Percentiles rank a stretch among this genome's conserved stretches.
Evolutionary conservation across 139 green algal species (phyloP).

Genomic region (Haematococcus sp.): DNA sequence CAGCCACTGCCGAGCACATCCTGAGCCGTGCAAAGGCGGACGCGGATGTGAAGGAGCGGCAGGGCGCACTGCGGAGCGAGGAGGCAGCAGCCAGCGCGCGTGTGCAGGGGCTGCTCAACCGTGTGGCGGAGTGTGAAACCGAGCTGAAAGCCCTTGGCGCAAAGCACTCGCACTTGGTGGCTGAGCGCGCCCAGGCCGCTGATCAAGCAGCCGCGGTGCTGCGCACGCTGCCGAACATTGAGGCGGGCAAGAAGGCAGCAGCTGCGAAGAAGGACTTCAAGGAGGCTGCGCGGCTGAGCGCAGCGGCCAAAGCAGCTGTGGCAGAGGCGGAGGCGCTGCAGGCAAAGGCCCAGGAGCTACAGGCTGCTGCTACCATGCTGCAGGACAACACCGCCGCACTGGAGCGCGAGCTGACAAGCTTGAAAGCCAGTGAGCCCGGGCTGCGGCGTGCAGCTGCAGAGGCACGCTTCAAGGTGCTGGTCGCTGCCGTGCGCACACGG

Average conservation of each 20-base stretch:
- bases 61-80: not conserved
- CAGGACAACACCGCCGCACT: not conserved
- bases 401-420: not conserved
- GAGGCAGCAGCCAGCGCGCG: not conserved
- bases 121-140: not conserved
- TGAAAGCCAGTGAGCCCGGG: not conserved
- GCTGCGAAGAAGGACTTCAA: conserved; percentile 2
- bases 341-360: not conserved
- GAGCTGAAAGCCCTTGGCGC: not conserved
- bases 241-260: conserved; percentile 6
- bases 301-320: not conserved
- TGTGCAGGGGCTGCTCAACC: not conserved
- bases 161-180: too few species aligned
- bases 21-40: not conserved
- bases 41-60: not conserved
- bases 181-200: not conserved
- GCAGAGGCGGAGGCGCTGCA: not conserved
- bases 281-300: not conserved
- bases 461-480: not conserved
- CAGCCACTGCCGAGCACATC: not conserved
- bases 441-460: not conserved
- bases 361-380: not conserved
- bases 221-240: not conserved
- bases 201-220: not conserved
- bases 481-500: not conserved